These are phyloP conservation scores for Chamaecyparis obtusa DNA, from an alignment of 75 land plant genomes.

Conservation along the genomic window DNA sequence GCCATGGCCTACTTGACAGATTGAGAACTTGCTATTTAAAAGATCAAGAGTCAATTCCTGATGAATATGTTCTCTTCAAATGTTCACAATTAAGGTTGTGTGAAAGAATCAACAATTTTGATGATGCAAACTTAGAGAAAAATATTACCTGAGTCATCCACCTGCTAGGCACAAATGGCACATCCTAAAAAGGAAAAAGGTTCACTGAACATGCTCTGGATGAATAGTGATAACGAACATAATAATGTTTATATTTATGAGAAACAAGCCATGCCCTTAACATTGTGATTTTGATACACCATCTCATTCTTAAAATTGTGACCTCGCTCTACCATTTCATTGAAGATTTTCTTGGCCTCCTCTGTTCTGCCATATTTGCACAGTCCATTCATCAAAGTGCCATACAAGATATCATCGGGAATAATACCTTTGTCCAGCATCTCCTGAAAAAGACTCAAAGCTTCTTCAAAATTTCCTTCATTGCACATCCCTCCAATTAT, in stretches of 20 bases:
- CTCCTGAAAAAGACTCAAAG: conserved; percentile 40
- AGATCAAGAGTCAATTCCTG: not conserved
- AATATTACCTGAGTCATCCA: not conserved
- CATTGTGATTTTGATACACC: not conserved
- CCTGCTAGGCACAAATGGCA: not conserved
- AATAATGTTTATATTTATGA: not conserved
- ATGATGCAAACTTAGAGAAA: not conserved
- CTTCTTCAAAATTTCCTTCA: conserved; percentile 42
- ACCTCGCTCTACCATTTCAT: conserved; percentile 55
- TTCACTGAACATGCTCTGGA: not conserved
- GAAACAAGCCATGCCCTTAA: not conserved
- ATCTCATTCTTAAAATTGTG: not conserved
- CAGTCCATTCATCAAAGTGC: conserved; percentile 52
- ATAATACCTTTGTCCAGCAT: conserved; percentile 34
- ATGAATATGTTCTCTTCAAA: not conserved
- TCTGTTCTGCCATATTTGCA: conserved; percentile 37
- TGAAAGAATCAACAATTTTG: not conserved
- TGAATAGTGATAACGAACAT: not conserved
- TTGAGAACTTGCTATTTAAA: not conserved
- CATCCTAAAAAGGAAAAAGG: not conserved
- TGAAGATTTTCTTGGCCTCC: conserved; percentile 50
- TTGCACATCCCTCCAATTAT: conserved; percentile 60
- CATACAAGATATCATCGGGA: conserved; percentile 60
- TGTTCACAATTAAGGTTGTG: not conserved
- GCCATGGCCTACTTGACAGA: not conserved